Conservation (phyloP, 768 basidiomycete species). For the Agaricus bisporus region DNA sequence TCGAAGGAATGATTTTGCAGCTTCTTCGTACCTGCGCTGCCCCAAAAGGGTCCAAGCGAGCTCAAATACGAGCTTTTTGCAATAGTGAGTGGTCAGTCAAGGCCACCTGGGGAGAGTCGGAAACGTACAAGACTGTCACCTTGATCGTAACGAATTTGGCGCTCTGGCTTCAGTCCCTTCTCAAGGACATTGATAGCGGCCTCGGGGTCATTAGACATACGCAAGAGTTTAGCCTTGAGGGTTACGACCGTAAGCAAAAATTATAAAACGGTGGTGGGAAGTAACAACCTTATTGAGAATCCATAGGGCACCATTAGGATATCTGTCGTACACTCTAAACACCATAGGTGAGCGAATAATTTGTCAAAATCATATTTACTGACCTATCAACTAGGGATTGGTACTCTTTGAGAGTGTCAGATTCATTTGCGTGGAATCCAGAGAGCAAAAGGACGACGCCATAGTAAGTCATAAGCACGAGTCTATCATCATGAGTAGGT, state of each 20-base stretch:
- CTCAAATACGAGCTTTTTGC: slow-evolving; percentile 64
- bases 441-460: slow-evolving; percentile 64
- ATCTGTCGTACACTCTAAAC: slow-evolving; percentile 45
- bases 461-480: slow-evolving; percentile 79
- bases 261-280: neutral
- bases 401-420: slow-evolving; percentile 57
- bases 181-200: slow-evolving; percentile 59
- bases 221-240: slow-evolving; percentile 61
- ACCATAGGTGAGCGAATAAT: neutral
- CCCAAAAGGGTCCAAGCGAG: slow-evolving; percentile 67
- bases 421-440: slow-evolving; percentile 74
- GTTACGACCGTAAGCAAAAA: neutral
- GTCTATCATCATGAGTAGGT: slow-evolving; percentile 25
- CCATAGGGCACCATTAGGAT: slow-evolving; percentile 68
- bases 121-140: slow-evolving; percentile 61
- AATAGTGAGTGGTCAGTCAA: neutral
- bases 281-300: slow-evolving; percentile 54
- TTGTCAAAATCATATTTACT: slow-evolving; percentile 14
- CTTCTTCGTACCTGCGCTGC: slow-evolving; percentile 46
- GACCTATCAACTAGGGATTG: slow-evolving; percentile 58
- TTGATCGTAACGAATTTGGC: slow-evolving; percentile 55
- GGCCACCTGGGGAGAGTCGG: neutral
- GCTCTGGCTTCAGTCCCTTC: slow-evolving; percentile 48
- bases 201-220: slow-evolving; percentile 63
- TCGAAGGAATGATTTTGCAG: slow-evolving; percentile 58